Base-by-base conservation (phyloP, 495 filamentous ascomycete species). In the Penicillium desertorum region DNA sequence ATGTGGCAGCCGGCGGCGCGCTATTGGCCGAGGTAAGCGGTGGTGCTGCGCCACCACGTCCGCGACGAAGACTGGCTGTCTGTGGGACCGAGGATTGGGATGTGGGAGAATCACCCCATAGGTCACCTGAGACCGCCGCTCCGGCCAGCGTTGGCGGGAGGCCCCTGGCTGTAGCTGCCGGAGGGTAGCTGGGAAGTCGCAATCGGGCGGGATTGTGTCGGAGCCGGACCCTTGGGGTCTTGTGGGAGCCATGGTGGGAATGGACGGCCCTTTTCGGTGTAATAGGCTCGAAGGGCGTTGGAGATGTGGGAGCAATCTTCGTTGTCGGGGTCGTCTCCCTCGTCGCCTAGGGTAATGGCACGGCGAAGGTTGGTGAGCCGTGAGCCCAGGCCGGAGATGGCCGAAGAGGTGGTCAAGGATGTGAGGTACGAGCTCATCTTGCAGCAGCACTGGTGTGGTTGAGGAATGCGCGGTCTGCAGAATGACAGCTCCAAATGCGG, bases 251-350 rank as follows among this genome's bases (percentile, higher is more conserved):
- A 98, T 58, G 77, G 72, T 8, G 94, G 94, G 66, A 91, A 91
- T 0, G 88, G 82, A 16, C 86, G 84, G 59, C 86, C 86, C 64
- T 95, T 95, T 68, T 98, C 94, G 36, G 76, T 84, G 77, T 98
- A 98, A 80, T 98, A 96, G 55, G 85, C 88, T 51, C 94, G 88
- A n/a, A 98, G 85, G 14, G 96, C 92, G 67, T 92, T 88, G 74
- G 90, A 93, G 67, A 98, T 86, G 75, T 96, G 91, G 1, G 91
- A 92, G 77, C 94, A 88, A 75, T 96, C 92, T 75, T 95, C 91
- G 56, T 91, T 94, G 66, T 97, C 92, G 59, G 80, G 78, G 63
- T 81, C 77, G 64, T 80, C 77, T 27, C 89, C 89, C 75, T 96
- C 92, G 55, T 86, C 81, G 70, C 95, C 92, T 65, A 85, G 81